Base-by-base conservation (phyloP, 768 basidiomycete species). In the Mycena rosella region DNA sequence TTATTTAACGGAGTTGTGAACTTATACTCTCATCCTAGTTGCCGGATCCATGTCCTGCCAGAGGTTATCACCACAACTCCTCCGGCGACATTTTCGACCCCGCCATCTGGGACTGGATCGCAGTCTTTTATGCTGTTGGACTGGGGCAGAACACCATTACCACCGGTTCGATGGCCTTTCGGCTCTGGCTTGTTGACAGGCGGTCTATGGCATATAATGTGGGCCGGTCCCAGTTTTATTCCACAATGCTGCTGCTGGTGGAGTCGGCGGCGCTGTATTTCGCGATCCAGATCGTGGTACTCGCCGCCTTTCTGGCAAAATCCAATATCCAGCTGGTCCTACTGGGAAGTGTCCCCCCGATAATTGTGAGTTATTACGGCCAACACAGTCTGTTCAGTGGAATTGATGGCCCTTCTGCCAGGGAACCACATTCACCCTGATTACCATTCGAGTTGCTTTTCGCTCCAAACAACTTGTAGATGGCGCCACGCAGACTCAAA, bases 221-320 rank as follows among this genome's bases (percentile, higher is more conserved):
- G 24, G 53, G 53, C n/a, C 44, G 22, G 3, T 38, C 53, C 6
- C 62, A n/a, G 11, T 55, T 63, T n/a, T 24, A 24, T 24, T 26
- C 30, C 9, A 48, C 62, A 6, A 63, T 63, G 29, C 17, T 55
- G 17, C 52, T 63, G 15, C 29, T 63, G 62, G 30, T 63, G 5
- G 62, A 63, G 29, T 63, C 62, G 22, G 62, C 53, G 17, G 53
- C 42, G 44, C 32, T 63, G 17, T 63, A 55, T 32, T 47, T 54
- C 44, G 62, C 24, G 30, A 53, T 63, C 7, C 62, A 63, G 44
- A 29, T 55, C 24, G 42, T 55, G 9, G 30, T 55, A 11, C 62
- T 63, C 15, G 45, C 22, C 0, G 30, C 45, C 22, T 63, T 63
- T 29, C 17, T 63, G 3, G 29, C 42, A 8, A 45, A 29, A 10